Conservation (phyloP, 225 moss, liverwort and hornwort species). For the Polytrichum formosum region DNA sequence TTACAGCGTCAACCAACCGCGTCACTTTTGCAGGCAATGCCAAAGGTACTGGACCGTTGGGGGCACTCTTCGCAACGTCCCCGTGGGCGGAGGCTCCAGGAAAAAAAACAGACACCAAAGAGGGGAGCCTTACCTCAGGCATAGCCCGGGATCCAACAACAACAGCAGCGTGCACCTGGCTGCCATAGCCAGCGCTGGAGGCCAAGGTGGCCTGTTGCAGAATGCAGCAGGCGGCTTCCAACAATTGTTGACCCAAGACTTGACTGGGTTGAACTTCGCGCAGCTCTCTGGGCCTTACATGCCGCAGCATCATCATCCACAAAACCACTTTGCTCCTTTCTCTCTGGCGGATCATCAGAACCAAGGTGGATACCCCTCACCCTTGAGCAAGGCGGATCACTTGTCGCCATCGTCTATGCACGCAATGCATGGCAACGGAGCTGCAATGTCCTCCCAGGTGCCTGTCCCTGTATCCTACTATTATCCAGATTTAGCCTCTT, state of each 20-base stretch:
- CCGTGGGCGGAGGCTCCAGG: constrained; percentile 51
- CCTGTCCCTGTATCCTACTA: constrained; percentile 13
- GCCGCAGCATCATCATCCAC: neutral
- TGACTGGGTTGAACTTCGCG: constrained; percentile 24
- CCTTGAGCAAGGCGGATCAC: constrained; percentile 14
- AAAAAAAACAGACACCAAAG: constrained; percentile 45
- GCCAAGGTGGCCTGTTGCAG: neutral
- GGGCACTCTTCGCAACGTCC: constrained; percentile 60
- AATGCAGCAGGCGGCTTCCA: constrained; percentile 9
- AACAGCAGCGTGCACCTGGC: constrained; percentile 3
- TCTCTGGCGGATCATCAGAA: constrained; percentile 5
- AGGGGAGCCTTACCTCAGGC: constrained; percentile 35
- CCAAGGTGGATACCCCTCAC: constrained; percentile 17
- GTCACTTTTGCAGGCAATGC: constrained; percentile 62
- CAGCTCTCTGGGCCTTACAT: constrained; percentile 18
- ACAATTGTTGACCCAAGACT: constrained; percentile 20
- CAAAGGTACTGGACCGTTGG: constrained; percentile 65
- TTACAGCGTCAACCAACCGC: constrained; percentile 61
- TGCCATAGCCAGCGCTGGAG: constrained; percentile 13
- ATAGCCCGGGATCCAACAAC: constrained; percentile 14
- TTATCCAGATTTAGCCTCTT: constrained; percentile 7
- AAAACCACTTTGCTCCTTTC: constrained; percentile 10
- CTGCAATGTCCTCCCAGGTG: constrained; percentile 7
- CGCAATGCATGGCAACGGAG: constrained; percentile 18
- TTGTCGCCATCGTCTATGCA: constrained; percentile 8